Conservation (phyloP, 1,139 yeast genomes). For the Lodderomyces elongisporus region DNA sequence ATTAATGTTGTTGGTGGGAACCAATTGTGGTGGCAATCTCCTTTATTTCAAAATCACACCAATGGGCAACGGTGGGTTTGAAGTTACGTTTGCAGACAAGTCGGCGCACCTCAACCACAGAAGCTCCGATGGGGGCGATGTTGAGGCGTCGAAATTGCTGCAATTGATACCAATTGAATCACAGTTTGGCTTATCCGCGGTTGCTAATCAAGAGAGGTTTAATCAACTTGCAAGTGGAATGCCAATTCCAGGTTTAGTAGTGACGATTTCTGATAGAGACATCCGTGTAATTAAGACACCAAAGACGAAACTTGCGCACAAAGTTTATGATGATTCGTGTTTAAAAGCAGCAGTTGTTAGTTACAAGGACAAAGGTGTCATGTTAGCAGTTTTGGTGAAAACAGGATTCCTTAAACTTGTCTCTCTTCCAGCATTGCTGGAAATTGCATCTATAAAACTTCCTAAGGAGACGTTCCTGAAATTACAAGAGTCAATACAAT, state of each 20-base stretch:
- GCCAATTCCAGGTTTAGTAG: constrained; percentile 56
- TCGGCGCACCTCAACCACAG: constrained; percentile 37
- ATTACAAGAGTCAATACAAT: constrained; percentile 20
- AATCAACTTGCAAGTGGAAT: constrained; percentile 59
- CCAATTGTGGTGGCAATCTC: constrained; percentile 69
- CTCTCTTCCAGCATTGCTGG: constrained; percentile 36
- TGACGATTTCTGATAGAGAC: constrained; percentile 57
- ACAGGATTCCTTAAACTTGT: constrained; percentile 38
- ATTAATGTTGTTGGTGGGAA: constrained; percentile 70
- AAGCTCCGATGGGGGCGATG: constrained; percentile 24
- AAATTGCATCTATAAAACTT: constrained; percentile 32
- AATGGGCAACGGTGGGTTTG: constrained; percentile 62
- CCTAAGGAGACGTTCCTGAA: constrained; percentile 29
- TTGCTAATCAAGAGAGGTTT: constrained; percentile 59
- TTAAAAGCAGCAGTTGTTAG: constrained; percentile 40
- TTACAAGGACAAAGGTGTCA: constrained; percentile 26
- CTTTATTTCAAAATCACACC: constrained; percentile 67
- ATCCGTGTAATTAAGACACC: constrained; percentile 62
- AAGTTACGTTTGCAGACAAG: constrained; percentile 52
- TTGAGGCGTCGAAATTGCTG: constrained; percentile 45
- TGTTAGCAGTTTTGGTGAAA: constrained; percentile 32
- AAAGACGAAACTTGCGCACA: constrained; percentile 57
- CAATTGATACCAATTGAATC: constrained; percentile 57
- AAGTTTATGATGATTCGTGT: constrained; percentile 58
- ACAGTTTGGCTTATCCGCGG: constrained; percentile 55